phyloP scores from a whole-genome alignment of 148 eudicot species.

The Suaeda aralocaspica region DNA sequence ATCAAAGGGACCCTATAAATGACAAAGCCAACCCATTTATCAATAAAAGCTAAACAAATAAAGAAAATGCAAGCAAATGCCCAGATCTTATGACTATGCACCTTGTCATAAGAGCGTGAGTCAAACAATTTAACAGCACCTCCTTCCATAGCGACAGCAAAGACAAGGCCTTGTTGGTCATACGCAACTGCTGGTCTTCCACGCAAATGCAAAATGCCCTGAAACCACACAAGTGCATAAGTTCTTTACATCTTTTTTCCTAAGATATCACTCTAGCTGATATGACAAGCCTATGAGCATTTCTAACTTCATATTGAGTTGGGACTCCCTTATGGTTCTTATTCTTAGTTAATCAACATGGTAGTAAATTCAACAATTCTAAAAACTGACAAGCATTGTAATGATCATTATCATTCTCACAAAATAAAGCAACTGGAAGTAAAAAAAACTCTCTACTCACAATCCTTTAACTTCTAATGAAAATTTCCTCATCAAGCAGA shows the following conservation, averaged over 20 bases:
- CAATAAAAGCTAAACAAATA: slow-evolving; percentile 3
- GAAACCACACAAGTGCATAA: slow-evolving; percentile 34
- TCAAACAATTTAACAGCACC: slow-evolving; percentile 96
- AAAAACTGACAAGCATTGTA: background rate
- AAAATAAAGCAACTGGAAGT: no score
- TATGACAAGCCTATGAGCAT: background rate
- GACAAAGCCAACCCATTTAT: slow-evolving; percentile 6
- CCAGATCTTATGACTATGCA: slow-evolving; percentile 11
- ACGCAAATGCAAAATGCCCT: slow-evolving; percentile 82
- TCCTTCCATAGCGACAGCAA: slow-evolving; percentile 99
- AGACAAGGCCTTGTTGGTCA: slow-evolving; percentile 99
- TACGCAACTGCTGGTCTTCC: slow-evolving; percentile 98
- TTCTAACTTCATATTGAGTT: background rate
- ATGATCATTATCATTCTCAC: background rate
- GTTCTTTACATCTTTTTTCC: slow-evolving; percentile 10
- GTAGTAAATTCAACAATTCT: background rate
- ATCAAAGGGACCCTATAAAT: slow-evolving; percentile 87
- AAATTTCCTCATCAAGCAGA: background rate
- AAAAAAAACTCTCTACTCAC: no score
- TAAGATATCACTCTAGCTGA: background rate
- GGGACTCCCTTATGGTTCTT: background rate
- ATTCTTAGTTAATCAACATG: background rate
- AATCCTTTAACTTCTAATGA: no score
- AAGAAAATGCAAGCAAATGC: background rate
- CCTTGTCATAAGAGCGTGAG: slow-evolving; percentile 95